Base-by-base conservation (phyloP, 2,329 filamentous ascomycete genomes). In the Epichloe gansuensis region DNA sequence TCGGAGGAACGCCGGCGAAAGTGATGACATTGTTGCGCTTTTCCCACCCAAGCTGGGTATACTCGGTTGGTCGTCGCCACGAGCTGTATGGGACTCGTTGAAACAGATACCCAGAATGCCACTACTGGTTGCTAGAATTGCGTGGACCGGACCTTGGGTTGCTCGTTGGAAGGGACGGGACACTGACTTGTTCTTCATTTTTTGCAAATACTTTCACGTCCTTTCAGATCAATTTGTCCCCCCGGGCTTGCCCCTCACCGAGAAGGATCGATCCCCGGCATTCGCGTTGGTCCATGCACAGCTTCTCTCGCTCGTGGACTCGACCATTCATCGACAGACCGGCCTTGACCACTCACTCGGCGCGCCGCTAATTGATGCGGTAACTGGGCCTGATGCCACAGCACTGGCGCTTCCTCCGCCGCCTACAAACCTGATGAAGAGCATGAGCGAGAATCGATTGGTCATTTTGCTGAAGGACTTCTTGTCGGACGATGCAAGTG, bases 181-280 rank as follows among this genome's bases (percentile, higher is more conserved):
- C 60, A 94, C 86, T 4, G 90, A 95, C 62, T 73, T 96, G 36
- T 88, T 95, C 64, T 95, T 91, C 68, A 85, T 94, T 44, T 96
- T 96, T 62, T 81, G 83, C 69, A 95, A 95, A 67, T 84, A 93
- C 64, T 94, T 86, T 60, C 86, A 91, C 65, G 77, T 91, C 21
- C 73, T 96, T 3, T 76, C 84, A 4, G 81, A 87, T 41, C 87
- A 93, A 54, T 85, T 86, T 58, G 73, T 86, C 59, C 82, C 84
- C 0, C 59, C 68, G 0, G 71, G 71, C 4, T 62, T 82, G 34
- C 71, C 78, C 78, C 64, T 81, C 15, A 60, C 68, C 0, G 76
- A 80, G 53, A 80, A 78, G 60, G 77, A 76, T 5, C 73, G 85
- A 47, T 81, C 85, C 1, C 90, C 90, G 5, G 89, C 83, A 0